These are phyloP conservation scores for Hypoxylon fragiforme DNA, from an alignment of 495 filamentous ascomycete species.

Conservation along the genomic window DNA sequence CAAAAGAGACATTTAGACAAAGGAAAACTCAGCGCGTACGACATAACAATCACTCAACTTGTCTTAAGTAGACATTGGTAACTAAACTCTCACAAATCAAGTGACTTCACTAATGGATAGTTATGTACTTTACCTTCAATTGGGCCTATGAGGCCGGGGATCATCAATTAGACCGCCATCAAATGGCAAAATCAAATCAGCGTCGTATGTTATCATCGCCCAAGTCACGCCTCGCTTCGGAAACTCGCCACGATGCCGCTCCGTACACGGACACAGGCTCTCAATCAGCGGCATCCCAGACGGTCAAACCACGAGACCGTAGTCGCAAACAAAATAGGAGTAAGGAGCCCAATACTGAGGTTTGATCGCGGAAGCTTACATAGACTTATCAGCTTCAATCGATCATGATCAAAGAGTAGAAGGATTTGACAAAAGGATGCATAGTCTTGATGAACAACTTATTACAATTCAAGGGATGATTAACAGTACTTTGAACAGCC, in stretches of 20 bases:
- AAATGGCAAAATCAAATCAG: background rate
- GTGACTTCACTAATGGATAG: too few species aligned
- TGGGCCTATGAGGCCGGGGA: background rate
- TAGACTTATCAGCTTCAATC: background rate
- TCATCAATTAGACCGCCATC: background rate
- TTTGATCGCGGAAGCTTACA: background rate
- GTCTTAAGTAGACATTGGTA: background rate
- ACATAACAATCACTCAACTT: background rate
- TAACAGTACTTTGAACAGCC: background rate
- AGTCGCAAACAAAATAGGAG: background rate
- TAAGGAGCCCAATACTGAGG: background rate
- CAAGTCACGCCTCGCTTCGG: background rate
- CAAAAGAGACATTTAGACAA: background rate
- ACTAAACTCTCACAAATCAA: too few species aligned
- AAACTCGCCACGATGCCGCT: background rate
- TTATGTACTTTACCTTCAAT: background rate
- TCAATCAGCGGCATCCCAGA: background rate
- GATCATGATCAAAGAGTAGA: background rate
- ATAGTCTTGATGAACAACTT: background rate
- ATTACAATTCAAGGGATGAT: background rate
- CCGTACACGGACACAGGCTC: background rate
- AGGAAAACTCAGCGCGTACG: background rate
- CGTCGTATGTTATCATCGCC: background rate
- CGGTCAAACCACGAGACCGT: background rate
- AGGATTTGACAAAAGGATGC: background rate